Base-by-base conservation (phyloP, 2,329 filamentous ascomycete genomes). In the Didymosphaeria variabile region DNA sequence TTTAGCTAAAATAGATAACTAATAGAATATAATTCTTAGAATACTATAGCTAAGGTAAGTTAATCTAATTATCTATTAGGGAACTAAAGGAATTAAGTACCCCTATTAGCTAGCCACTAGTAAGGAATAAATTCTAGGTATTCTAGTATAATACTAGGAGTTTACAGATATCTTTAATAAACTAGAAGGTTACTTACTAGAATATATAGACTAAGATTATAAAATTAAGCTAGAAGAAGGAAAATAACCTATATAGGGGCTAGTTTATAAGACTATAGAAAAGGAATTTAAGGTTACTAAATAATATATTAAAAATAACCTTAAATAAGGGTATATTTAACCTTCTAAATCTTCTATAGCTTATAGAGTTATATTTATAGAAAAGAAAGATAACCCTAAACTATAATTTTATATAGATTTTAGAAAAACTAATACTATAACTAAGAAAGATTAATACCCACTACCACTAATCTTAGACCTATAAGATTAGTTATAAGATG, bases 301-400 rank as follows among this genome's bases (percentile, higher is more conserved):
- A n/a, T n/a, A n/a, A n/a, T n/a, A 50, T 32, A 50, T 50, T 32
- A 50, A 50, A 34, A 50, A 2, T 50, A 50, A 29, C 21, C 5
- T 32, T n/a, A 3, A 1, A 34, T 12, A n/a, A 12, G 3, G 15
- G 10, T 51, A 51, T 34, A 34, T 51, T 19, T 38, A 36, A 19
- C 7, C 5, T 17, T 51, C 19, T 32, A 10, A 29, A 8, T 51
- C 17, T 6, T 36, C 12, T n/a, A 21, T 19, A 9, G 31, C 29
- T 13, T 19, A 19, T 10, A 36, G 29, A 12, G 8, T 51, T 12
- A n/a, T 36, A 2, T 36, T 51, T 29, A 29, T 29, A 29, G 26
- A 29, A 29, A 29, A 29, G 6, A 29, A 29, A 6, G 26, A 29
- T 29, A 12, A 34, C 12, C 5, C 10, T 5, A 36, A 5, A 34